Base-by-base conservation (phyloP, 805 yeast genomes). In the Teunomyces lycoperdinae region DNA sequence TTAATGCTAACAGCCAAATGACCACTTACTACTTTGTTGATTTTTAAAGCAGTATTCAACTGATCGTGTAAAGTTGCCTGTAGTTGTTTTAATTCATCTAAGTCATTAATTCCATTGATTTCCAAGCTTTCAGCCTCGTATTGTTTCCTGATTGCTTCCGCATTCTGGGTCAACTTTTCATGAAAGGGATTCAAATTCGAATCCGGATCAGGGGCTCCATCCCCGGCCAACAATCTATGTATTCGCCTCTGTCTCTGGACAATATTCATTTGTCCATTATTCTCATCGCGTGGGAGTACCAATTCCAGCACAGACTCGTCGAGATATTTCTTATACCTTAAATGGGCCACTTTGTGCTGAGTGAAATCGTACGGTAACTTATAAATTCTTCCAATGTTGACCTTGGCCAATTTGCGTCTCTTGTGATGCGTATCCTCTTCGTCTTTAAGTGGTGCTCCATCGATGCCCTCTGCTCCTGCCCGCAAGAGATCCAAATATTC, bases 1-100 rank as follows among this genome's bases (percentile, higher is more conserved):
- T 61, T 55, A 10, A 67, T 47, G 1, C 62, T 51, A 0, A 45
- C 43, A 5, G 50, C 51, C 29, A 77, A 57, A 31, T 71, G 61
- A 4, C 51, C 54, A 6, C 63, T 60, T 24, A 74, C 64, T 6
- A 74, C 46, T 47, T 68, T 60, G 46, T 73, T 70, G 20, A 77
- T 67, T 44, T 67, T 71, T 11, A 55, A 46, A 1, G 71, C 68
- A 50, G 80, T 75, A 17, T 66, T 55, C 11, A 68, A 64, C 43
- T 67, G 62, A 33, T 66, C 58, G 14, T 55, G 51, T 40, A 78
- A 57, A 4, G 57, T 54, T 3, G 58, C 59, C 45, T 73, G 61
- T 1, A 66, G 45, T 5, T 44, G 42, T 30, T 61, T 51, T 29
- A 66, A 55, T 7, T 49, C 50, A 1, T 52, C 49, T 50, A 60